These are phyloP conservation scores for Didymella lethalis DNA, from an alignment of 2,329 filamentous ascomycete genomes.

Conservation along the genomic window DNA sequence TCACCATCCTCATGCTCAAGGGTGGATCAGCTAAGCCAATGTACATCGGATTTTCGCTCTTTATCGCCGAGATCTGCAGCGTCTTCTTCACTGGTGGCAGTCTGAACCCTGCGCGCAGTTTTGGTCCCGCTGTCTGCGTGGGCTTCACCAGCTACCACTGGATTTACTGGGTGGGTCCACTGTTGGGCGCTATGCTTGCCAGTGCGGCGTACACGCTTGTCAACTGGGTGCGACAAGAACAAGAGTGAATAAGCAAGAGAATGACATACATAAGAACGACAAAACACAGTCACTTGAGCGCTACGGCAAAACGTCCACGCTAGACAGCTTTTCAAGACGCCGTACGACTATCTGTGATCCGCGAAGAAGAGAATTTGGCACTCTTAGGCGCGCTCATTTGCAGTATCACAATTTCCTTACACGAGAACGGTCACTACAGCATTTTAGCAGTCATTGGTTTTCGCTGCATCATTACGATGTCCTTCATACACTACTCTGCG, in stretches of 20 bases:
- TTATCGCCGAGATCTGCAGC: constrained; percentile 64
- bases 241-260: constrained; percentile 1
- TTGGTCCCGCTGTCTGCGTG: constrained; percentile 54
- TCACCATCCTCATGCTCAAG: constrained; percentile 64
- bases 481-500: constrained; percentile 16
- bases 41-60: constrained; percentile 74
- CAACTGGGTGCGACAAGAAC: constrained; percentile 25
- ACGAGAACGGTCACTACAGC: constrained; percentile 5
- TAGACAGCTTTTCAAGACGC: constrained; percentile 2
- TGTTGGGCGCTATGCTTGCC: constrained; percentile 53
- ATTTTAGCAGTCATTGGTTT: constrained; percentile 2
- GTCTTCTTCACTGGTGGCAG: constrained; percentile 57
- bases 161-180: constrained; percentile 55
- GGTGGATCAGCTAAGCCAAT: constrained; percentile 70
- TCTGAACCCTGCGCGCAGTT: constrained; percentile 57
- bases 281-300: not conserved
- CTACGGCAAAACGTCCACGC: not conserved
- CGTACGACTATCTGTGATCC: not conserved
- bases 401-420: constrained; percentile 10
- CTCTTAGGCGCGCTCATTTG: constrained; percentile 6
- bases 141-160: constrained; percentile 53
- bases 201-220: constrained; percentile 58
- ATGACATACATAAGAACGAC: not conserved
- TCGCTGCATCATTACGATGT: constrained; percentile 10
- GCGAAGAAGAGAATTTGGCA: not conserved